Conservation (phyloP, 768 basidiomycete genomes). For the Cystofilobasidium macerans region DNA sequence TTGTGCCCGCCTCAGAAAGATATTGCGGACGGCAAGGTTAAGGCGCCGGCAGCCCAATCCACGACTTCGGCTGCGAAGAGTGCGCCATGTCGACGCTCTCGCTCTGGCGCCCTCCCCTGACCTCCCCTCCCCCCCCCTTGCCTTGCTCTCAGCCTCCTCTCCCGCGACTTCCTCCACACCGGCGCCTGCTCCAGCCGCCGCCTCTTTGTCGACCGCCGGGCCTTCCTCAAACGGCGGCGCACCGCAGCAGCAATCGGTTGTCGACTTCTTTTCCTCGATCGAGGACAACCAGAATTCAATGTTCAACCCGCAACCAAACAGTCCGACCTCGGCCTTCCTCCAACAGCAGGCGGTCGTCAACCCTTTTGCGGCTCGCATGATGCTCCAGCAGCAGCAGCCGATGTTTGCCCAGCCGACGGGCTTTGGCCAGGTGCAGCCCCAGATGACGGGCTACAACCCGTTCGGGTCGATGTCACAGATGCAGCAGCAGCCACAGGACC, state of each 20-base stretch:
- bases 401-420: conserved; percentile 43
- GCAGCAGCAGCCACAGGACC: conserved; percentile 42
- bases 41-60: neutral
- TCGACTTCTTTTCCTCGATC: conserved; percentile 83
- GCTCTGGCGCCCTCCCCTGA: neutral
- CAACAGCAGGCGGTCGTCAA: conserved; percentile 53
- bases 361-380: conserved; percentile 51
- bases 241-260: conserved; percentile 38
- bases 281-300: conserved; percentile 66
- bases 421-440: conserved; percentile 43
- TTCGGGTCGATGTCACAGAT: conserved; percentile 27
- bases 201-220: conserved; percentile 28
- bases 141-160: neutral
- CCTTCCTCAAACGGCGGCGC: too few species aligned
- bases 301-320: conserved; percentile 50
- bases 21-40: conserved; percentile 15
- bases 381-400: conserved; percentile 32
- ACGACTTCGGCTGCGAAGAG: conserved; percentile 11
- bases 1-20: neutral
- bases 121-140: neutral
- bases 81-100: conserved; percentile 15
- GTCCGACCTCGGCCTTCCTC: conserved; percentile 33
- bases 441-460: conserved; percentile 43
- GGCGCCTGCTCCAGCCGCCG: conserved; percentile 27
- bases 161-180: conserved; percentile 17